Base-by-base conservation (phyloP, 2,329 filamentous ascomycete species). In the Nemania abortiva region DNA sequence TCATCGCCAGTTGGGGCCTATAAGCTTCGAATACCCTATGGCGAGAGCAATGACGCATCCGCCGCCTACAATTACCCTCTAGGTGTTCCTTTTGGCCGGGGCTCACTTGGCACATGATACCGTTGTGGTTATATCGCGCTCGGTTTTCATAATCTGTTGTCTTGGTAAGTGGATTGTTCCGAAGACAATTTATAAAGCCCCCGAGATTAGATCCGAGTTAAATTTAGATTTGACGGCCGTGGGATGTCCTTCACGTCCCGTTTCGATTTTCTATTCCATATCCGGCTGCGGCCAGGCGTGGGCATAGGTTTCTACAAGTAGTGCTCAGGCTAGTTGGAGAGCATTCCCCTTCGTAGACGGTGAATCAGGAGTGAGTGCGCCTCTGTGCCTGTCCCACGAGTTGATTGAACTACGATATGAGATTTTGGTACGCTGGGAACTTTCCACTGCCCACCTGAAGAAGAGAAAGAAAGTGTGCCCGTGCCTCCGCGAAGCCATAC, bases 141-240 rank as follows among this genome's bases (percentile, higher is more conserved):
- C 37, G 6, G 13, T 42, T 15, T 42, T 42, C 37, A 42, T n/a
- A n/a, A n/a, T n/a, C n/a, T n/a, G 3, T 3, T 15, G 3, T 42
- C 37, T 5, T 34, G 31, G 5, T 34, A 5, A 9, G 31, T 42
- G 15, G 42, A 47, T 47, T 47, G 15, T 47, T n/a, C 42, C 42
- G 15, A 47, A 47, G 13, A 15, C 18, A 47, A 47, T 47, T 47
- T 47, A 47, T 47, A 47, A 47, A 47, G 18, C 42, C 42, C 18
- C 42, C 42, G 42, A 47, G 42, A 47, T 47, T 47, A 47, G 42
- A 47, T 47, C 42, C 42, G 42, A 47, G 42, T n/a, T 37, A 34
- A 39, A 53, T 31, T 39, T 57, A 18, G 37, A 39, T 5, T 18
- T 29, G 2, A 42, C 5, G 2, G 37, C 29, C 39, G 13, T 29